These are phyloP conservation scores for Apiospora rasikravindrae DNA, from an alignment of 2,329 filamentous ascomycete genomes.

Conservation along the genomic window DNA sequence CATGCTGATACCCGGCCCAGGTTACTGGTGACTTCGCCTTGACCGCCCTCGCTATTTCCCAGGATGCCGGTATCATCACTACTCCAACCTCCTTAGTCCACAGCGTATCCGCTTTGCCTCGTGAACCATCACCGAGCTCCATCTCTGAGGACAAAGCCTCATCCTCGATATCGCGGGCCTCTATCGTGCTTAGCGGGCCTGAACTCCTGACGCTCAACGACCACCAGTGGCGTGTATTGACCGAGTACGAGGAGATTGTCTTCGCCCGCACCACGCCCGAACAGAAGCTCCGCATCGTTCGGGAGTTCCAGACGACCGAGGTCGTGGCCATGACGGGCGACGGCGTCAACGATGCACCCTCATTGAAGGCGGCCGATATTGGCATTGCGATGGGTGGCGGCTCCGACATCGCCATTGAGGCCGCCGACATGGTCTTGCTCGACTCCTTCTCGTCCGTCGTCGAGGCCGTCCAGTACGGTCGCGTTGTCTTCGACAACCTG, in stretches of 20 bases:
- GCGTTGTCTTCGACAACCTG: constrained; percentile 80
- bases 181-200: constrained; percentile 68
- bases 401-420: constrained; percentile 82
- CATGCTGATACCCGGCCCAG: constrained; percentile 35
- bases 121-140: constrained; percentile 50
- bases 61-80: constrained; percentile 74
- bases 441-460: constrained; percentile 76
- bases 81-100: constrained; percentile 44
- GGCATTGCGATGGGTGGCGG: constrained; percentile 83
- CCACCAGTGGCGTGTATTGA: constrained; percentile 70
- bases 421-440: constrained; percentile 81
- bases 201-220: constrained; percentile 71
- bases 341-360: constrained; percentile 85
- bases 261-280: constrained; percentile 79
- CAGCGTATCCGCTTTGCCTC: background rate
- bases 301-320: constrained; percentile 68
- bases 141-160: constrained; percentile 42
- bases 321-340: constrained; percentile 87
- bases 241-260: constrained; percentile 72
- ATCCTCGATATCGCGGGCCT: constrained; percentile 38
- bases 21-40: constrained; percentile 79
- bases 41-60: constrained; percentile 75
- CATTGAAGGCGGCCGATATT: constrained; percentile 79
- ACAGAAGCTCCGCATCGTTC: constrained; percentile 81
- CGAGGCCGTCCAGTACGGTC: constrained; percentile 73